These are phyloP conservation scores for Lentithecium fluviatile DNA, from an alignment of 495 filamentous ascomycete species.

Conservation along the genomic window DNA sequence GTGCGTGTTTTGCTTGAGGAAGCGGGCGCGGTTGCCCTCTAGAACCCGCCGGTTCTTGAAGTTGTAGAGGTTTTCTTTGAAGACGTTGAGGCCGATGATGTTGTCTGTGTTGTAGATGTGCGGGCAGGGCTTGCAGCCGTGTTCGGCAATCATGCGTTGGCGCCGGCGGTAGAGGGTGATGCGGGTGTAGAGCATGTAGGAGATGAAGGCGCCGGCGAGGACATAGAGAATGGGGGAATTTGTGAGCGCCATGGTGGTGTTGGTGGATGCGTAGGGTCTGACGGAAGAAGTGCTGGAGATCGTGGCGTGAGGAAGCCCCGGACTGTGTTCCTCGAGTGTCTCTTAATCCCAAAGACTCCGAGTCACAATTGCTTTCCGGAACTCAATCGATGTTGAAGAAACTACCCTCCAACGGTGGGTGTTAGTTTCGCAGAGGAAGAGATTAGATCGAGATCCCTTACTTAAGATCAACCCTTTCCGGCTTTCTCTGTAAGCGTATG, in stretches of 20 bases:
- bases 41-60: slow-evolving; percentile 35
- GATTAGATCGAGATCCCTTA: too few relatives aligned
- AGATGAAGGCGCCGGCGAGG: slow-evolving; percentile 10
- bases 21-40: slow-evolving; percentile 19
- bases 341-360: too few relatives aligned
- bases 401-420: too few relatives aligned
- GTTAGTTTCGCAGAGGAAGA: too few relatives aligned
- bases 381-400: too few relatives aligned
- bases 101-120: slow-evolving; percentile 34
- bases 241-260: background rate
- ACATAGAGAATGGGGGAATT: slow-evolving; percentile 14
- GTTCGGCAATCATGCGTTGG: slow-evolving; percentile 16
- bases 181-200: slow-evolving; percentile 24
- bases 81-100: slow-evolving; percentile 39
- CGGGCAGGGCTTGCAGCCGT: slow-evolving; percentile 30
- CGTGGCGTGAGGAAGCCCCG: too few relatives aligned
- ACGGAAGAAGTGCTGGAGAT: too few relatives aligned
- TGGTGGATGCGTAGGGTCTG: too few relatives aligned
- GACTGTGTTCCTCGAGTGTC: too few relatives aligned
- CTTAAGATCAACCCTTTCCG: too few relatives aligned
- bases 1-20: slow-evolving; percentile 21
- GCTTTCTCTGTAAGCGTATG: too few relatives aligned
- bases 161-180: slow-evolving; percentile 27
- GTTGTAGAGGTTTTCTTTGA: slow-evolving; percentile 28
- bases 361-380: too few relatives aligned